phyloP scores from a whole-genome alignment of 495 filamentous ascomycete species.

The Aspergillus leporis region DNA sequence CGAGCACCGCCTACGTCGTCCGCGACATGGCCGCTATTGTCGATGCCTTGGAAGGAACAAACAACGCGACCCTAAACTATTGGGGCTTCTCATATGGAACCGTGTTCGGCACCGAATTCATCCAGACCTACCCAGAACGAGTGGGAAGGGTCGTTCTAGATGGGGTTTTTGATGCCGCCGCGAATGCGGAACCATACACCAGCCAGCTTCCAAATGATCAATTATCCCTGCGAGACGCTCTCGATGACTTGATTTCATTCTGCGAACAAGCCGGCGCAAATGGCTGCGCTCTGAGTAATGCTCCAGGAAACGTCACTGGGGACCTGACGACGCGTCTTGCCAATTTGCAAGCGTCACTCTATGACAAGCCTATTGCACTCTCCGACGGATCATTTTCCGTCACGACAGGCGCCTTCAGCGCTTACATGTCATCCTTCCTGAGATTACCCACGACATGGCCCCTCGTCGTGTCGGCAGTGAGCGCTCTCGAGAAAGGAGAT shows the following conservation, averaged over 20 bases:
- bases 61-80: slow-evolving; percentile 5
- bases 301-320: background rate
- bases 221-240: slow-evolving; percentile 1
- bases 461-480: background rate
- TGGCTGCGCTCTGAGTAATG: slow-evolving; percentile 1
- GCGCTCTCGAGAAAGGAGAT: slow-evolving; percentile 2
- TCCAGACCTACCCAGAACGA: slow-evolving; percentile 9
- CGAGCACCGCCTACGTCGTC: slow-evolving; percentile 8
- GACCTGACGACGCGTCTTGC: background rate
- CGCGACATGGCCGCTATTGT: slow-evolving; percentile 12
- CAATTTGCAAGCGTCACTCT: slow-evolving; percentile 5
- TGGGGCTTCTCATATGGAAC: slow-evolving; percentile 15
- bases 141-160: slow-evolving; percentile 10
- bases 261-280: slow-evolving; percentile 1
- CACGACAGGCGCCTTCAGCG: slow-evolving; percentile 6
- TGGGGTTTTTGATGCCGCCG: slow-evolving; percentile 5
- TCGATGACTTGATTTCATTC: background rate
- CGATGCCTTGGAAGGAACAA: slow-evolving; percentile 3
- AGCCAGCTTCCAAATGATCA: slow-evolving; percentile 10
- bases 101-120: slow-evolving; percentile 7
- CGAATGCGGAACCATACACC: slow-evolving; percentile 9
- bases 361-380: background rate
- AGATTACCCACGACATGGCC: slow-evolving; percentile 10
- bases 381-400: slow-evolving; percentile 7
- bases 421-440: slow-evolving; percentile 12